Evolutionary conservation across 805 yeast species (phyloP).

Genomic region (Martiniozyma abietophila): DNA sequence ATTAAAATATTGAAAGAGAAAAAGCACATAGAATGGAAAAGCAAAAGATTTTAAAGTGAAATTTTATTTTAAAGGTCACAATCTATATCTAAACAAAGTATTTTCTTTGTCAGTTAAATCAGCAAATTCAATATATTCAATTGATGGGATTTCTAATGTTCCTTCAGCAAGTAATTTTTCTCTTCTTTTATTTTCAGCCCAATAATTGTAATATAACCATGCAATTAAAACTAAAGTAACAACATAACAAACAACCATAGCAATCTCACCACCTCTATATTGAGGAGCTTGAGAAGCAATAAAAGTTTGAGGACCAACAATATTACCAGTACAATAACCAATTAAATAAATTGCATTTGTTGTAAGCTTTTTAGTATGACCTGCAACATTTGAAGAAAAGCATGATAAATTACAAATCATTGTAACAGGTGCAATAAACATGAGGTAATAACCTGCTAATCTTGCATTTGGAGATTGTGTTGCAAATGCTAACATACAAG

Average conservation of each 20-base stretch:
- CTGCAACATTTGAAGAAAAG: slow-evolving; percentile 49
- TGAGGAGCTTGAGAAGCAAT: slow-evolving; percentile 46
- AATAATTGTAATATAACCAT: slow-evolving; percentile 13
- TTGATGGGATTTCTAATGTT: slow-evolving; percentile 5
- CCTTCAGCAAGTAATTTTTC: slow-evolving; percentile 10
- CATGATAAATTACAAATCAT: slow-evolving; percentile 25
- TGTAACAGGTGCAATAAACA: slow-evolving; percentile 19
- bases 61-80: slow-evolving; percentile 7
- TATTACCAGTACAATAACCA: slow-evolving; percentile 59
- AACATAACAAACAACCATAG: slow-evolving; percentile 29
- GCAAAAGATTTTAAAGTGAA: too few relatives aligned
- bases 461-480: slow-evolving; percentile 12
- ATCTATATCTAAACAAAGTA: slow-evolving; percentile 13
- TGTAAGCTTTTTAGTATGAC: slow-evolving; percentile 63
- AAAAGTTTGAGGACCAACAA: slow-evolving; percentile 70
- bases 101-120: slow-evolving; percentile 18
- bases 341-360: slow-evolving; percentile 50
- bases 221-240: slow-evolving; percentile 15
- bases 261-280: slow-evolving; percentile 44
- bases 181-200: slow-evolving; percentile 13
- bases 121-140: slow-evolving; percentile 15
- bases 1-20: too few relatives aligned
- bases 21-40: too few relatives aligned
- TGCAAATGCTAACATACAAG: slow-evolving; percentile 18
- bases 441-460: slow-evolving; percentile 24